Evolutionary conservation across 345 rosid species (phyloP).

Genomic region (Arabidopsis thaliana): TAIR10.1 NC_003076.8:22338501-22339000

Average conservation of each 20-base stretch:
- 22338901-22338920: slow-evolving; percentile 74
- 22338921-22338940: slow-evolving; percentile 58
- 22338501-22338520: neutral
- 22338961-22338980: slow-evolving; percentile 52
- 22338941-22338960: slow-evolving; percentile 42
- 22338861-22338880: slow-evolving; percentile 46
- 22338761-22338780: neutral
- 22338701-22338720: slow-evolving; percentile 80
- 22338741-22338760: accelerated
- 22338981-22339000: slow-evolving; percentile 54
- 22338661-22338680: slow-evolving; percentile 50
- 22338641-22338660: neutral
- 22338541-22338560: slow-evolving; percentile 4
- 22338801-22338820: slow-evolving; percentile 58
- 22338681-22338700: slow-evolving; percentile 73
- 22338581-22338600: slow-evolving; percentile 17
- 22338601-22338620: neutral
- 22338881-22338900: slow-evolving; percentile 56
- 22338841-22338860: slow-evolving; percentile 46
- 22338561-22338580: neutral
- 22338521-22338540: neutral
- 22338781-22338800: slow-evolving; percentile 56
- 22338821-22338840: slow-evolving; percentile 45
- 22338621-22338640: neutral
- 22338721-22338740: slow-evolving; percentile 89